phyloP scores from a whole-genome alignment of 2,329 filamentous ascomycete genomes.

The Leptographium wingfieldii region DNA sequence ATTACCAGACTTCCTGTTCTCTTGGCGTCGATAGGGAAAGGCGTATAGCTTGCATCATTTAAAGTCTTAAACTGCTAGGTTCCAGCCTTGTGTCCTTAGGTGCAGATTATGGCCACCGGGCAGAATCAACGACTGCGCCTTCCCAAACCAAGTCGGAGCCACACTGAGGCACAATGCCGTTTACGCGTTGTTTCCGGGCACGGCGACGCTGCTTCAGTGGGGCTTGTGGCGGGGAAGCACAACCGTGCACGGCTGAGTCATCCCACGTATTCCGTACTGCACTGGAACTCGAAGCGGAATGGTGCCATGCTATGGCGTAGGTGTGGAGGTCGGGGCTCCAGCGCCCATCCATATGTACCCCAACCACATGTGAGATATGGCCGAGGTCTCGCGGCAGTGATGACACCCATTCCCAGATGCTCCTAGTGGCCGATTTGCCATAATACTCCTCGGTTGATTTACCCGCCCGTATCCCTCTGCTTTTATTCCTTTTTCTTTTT shows the following conservation, averaged over 20 bases:
- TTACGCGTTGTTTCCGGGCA: not conserved
- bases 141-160: not conserved
- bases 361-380: slow-evolving; percentile 12
- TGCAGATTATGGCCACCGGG: not conserved
- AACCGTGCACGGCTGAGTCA: not conserved
- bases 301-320: not conserved
- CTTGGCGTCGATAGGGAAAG: not conserved
- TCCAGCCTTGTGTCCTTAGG: not conserved
- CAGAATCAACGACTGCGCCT: not conserved
- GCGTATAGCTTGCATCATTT: not conserved
- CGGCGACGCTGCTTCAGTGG: not conserved
- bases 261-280: not conserved
- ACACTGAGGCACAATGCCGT: not conserved
- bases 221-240: not conserved
- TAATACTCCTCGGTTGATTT: not conserved
- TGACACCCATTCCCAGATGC: not conserved
- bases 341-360: not conserved
- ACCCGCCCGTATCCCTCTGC: no score
- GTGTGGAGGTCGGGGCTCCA: slow-evolving; percentile 1
- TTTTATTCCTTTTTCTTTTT: not conserved
- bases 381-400: slow-evolving; percentile 11
- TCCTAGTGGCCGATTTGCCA: not conserved
- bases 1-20: not conserved
- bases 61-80: not conserved
- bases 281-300: not conserved